These are phyloP conservation scores for Vaccinium macrocarpon DNA, from an alignment of 148 eudicot genomes.

Conservation along the genomic window DNA sequence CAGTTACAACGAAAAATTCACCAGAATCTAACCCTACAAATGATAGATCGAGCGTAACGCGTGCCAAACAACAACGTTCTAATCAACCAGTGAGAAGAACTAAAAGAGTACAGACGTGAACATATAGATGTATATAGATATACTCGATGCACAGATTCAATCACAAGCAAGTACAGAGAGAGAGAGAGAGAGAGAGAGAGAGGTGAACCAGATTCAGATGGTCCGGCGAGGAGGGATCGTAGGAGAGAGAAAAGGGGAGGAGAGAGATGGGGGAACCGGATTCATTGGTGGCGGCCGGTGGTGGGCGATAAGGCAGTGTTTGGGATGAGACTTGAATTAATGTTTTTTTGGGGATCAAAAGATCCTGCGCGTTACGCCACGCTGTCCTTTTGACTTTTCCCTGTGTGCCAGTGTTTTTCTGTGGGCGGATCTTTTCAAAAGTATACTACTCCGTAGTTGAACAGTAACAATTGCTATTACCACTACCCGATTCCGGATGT, in stretches of 20 bases:
- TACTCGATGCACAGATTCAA: not conserved
- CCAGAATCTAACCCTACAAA: conserved; percentile 16
- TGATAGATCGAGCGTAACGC: not conserved
- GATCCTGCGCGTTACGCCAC: not conserved
- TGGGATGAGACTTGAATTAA: conserved; percentile 6
- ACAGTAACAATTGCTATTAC: no score
- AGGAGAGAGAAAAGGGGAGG: conserved; percentile 12
- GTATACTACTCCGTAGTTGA: not conserved
- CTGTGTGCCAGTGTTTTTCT: not conserved
- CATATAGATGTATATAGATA: not conserved
- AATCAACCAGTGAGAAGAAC: not conserved
- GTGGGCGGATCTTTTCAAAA: not conserved
- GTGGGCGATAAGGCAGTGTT: conserved; percentile 16
- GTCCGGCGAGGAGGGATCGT: conserved; percentile 6
- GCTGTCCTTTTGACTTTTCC: not conserved
- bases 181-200: conserved; percentile 13
- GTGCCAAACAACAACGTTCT: not conserved
- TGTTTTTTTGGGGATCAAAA: not conserved
- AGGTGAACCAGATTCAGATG: conserved; percentile 8
- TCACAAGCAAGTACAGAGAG: not conserved
- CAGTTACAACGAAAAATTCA: conserved; percentile 9
- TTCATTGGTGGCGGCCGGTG: conserved; percentile 12
- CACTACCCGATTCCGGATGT: no score
- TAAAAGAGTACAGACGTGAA: not conserved
- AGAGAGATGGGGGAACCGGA: conserved; percentile 8